phyloP scores from a whole-genome alignment of 306 rosid genomes.

The Quercus engelmannii region DNA sequence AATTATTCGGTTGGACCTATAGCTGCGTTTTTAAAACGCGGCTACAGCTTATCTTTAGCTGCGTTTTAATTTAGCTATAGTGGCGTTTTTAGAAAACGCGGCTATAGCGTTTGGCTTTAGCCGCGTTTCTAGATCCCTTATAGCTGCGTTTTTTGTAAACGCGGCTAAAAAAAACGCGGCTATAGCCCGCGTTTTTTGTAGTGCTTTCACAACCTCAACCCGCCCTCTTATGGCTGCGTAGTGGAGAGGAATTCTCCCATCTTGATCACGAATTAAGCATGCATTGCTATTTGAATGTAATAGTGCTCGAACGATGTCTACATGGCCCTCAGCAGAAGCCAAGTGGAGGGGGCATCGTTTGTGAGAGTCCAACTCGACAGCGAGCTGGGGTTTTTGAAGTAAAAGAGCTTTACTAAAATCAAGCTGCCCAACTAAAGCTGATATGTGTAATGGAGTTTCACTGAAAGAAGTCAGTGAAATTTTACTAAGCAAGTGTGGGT shows the following conservation, averaged over 20 bases:
- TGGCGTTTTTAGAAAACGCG: too few relatives aligned
- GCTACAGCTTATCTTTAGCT: too few relatives aligned
- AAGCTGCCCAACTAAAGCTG: slow-evolving; percentile 1
- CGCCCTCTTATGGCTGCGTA: background rate
- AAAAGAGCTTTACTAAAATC: background rate
- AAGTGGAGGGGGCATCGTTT: slow-evolving; percentile 1
- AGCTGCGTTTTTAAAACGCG: too few relatives aligned
- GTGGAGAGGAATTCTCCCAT: slow-evolving; percentile 7
- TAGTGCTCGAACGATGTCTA: background rate
- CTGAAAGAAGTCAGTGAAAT: background rate
- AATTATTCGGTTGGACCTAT: too few relatives aligned
- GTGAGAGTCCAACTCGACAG: background rate
- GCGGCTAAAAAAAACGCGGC: too few relatives aligned
- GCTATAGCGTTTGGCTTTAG: too few relatives aligned
- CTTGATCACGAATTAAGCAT: background rate
- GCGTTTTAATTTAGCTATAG: too few relatives aligned
- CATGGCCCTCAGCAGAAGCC: slow-evolving; percentile 16
- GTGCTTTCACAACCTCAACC: background rate
- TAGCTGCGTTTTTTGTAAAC: too few relatives aligned
- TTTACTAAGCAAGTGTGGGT: background rate
- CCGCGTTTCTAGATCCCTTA: too few relatives aligned
- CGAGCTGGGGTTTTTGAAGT: background rate
- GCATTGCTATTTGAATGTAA: background rate
- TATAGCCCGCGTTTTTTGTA: too few relatives aligned
- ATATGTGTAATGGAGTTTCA: slow-evolving; percentile 23